Conservation (phyloP, 1,284 basidiomycete species). For the Cryptococcus sp. region DNA sequence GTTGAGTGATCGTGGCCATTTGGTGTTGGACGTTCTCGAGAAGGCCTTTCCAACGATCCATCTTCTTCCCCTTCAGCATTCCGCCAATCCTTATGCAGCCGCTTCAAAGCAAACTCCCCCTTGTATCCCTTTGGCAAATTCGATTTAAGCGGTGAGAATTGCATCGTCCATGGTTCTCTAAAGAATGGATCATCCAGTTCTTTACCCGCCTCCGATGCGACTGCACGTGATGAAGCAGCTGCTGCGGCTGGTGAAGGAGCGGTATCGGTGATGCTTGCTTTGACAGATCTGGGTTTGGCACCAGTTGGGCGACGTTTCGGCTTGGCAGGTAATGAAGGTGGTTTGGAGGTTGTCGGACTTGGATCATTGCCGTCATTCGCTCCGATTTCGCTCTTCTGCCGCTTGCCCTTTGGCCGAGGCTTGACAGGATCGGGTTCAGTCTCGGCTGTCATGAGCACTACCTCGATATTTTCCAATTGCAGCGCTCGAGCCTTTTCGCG, state of each 20-base stretch:
- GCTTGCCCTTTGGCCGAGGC: not conserved
- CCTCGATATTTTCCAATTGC: conserved; percentile 15
- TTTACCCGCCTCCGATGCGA: conserved; percentile 1
- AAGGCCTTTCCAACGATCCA: too few relatives aligned
- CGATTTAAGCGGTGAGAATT: conserved; percentile 43
- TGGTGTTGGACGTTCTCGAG: conserved; percentile 37
- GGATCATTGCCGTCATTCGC: conserved; percentile 13
- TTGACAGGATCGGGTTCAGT: not conserved
- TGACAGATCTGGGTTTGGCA: conserved; percentile 17
- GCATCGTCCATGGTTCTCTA: conserved; percentile 40
- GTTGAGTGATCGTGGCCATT: not conserved
- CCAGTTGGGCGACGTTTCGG: conserved; percentile 17
- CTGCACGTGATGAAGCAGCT: conserved; percentile 10
- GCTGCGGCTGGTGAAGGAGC: not conserved
- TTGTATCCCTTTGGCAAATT: conserved; percentile 36
- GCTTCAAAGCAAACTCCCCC: conserved; percentile 27
- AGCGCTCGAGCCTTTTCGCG: conserved; percentile 21
- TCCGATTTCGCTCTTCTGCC: conserved; percentile 7
- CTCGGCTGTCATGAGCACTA: not conserved
- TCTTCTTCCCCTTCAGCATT: conserved; percentile 29
- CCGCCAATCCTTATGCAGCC: conserved; percentile 40
- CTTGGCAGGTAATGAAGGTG: conserved; percentile 14
- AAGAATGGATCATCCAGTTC: conserved; percentile 39
- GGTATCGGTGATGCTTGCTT: conserved; percentile 10
- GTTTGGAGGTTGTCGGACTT: conserved; percentile 25